phyloP scores from a whole-genome alignment of 768 basidiomycete genomes.

The Amanita pseudoporphyria region DNA sequence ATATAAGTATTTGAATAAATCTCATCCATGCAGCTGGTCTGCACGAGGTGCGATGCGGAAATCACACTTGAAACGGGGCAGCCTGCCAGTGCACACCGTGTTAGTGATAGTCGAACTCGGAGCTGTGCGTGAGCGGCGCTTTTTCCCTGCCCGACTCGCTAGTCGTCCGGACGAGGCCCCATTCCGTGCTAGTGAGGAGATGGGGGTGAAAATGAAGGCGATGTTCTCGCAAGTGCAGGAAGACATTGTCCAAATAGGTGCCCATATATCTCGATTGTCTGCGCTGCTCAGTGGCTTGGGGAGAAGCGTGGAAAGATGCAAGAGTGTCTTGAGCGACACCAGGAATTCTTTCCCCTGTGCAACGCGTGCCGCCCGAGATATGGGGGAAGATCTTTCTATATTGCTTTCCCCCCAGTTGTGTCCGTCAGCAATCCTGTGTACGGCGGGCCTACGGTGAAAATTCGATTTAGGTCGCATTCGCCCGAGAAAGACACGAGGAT shows the following conservation, averaged over 20 bases:
- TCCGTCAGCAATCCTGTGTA: neutral
- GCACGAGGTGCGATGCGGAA: no score
- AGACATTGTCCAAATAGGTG: neutral
- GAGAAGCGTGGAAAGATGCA: neutral
- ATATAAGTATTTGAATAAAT: no score
- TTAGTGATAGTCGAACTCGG: no score
- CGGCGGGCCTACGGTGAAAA: neutral
- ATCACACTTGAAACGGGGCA: no score
- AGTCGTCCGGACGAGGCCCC: neutral
- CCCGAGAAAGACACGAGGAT: neutral
- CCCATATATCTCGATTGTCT: slow-evolving; percentile 1
- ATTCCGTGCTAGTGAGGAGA: neutral
- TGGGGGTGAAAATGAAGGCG: neutral
- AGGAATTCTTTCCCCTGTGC: neutral
- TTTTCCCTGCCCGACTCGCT: neutral
- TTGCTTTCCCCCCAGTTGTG: neutral
- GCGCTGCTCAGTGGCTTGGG: neutral
- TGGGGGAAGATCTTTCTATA: slow-evolving; percentile 6
- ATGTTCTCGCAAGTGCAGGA: neutral
- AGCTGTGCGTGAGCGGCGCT: no score
- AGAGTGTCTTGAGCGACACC: slow-evolving; percentile 2
- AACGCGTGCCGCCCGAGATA: slow-evolving; percentile 2
- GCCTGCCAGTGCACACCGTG: no score
- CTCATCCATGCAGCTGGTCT: no score
- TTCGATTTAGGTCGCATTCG: neutral